Evolutionary conservation across 2,329 filamentous ascomycete genomes (phyloP).

Genomic region (Piedraia hortae): DNA sequence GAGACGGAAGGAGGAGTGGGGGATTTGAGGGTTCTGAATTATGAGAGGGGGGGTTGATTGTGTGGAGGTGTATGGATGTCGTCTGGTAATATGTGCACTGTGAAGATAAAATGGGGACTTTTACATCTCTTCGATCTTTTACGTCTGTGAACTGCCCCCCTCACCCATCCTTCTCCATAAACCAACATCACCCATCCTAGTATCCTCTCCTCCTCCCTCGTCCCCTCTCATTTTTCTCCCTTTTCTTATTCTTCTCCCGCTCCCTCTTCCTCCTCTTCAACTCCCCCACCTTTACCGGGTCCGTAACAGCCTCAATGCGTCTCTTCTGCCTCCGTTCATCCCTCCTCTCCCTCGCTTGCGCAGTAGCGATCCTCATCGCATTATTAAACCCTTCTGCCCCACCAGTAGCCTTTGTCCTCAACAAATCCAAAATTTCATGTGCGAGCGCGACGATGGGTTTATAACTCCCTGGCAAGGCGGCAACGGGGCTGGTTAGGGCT

Average conservation of each 20-base stretch:
- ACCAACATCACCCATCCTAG: slow-evolving; percentile 12
- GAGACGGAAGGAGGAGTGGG: too few relatives aligned
- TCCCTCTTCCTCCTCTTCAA: slow-evolving; percentile 66
- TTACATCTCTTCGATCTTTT: too few relatives aligned
- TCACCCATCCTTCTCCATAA: too few relatives aligned
- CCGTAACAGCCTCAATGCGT: slow-evolving; percentile 60
- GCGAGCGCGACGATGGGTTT: slow-evolving; percentile 44
- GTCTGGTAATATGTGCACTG: too few relatives aligned
- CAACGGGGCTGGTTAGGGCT: slow-evolving; percentile 52
- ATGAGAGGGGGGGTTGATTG: slow-evolving; percentile 14
- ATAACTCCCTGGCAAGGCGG: slow-evolving; percentile 26
- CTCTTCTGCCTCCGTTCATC: slow-evolving; percentile 57
- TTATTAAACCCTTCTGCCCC: slow-evolving; percentile 58
- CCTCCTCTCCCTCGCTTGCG: slow-evolving; percentile 41
- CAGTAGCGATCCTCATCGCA: slow-evolving; percentile 43
- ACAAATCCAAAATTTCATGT: slow-evolving; percentile 47
- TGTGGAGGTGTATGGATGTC: slow-evolving; percentile 2
- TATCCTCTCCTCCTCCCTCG: slow-evolving; percentile 44
- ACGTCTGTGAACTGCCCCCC: too few relatives aligned
- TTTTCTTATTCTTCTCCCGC: slow-evolving; percentile 57
- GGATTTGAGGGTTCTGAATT: slow-evolving; percentile 42
- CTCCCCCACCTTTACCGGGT: slow-evolving; percentile 50
- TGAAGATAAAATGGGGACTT: too few relatives aligned
- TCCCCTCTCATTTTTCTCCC: slow-evolving; percentile 48
- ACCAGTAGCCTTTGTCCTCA: slow-evolving; percentile 67